Base-by-base conservation (phyloP, 805 yeast genomes). In the Clavispora santaluciae region DNA sequence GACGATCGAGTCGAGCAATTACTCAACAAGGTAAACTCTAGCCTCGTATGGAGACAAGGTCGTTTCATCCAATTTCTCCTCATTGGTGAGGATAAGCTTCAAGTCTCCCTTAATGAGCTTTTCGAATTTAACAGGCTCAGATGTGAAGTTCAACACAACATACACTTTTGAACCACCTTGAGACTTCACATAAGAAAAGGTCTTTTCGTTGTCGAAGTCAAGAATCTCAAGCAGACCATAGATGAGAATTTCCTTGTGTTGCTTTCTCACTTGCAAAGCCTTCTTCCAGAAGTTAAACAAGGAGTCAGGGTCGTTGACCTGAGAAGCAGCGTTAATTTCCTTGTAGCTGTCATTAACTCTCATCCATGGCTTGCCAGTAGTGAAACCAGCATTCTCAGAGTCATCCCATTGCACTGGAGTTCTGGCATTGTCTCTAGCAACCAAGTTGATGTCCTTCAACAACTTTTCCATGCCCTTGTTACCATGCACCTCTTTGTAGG, bases 361-460 rank as follows among this genome's bases (percentile, higher is more conserved):
- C 60, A 71, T 75, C 82, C 83, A 77, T 13, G 82, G 81, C 45
- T 59, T 61, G 33, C 54, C 69, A 5, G 65, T 57, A 18, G 78
- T 61, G 57, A 76, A 76, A 0, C 81, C 81, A 28, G 65, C 79
- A 45, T 71, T 45, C 12, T 49, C 60, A 1, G 66, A 48, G 39
- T 54, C 56, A 44, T 66, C 68, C 82, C 82, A 77, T 48, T 75
- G 81, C 45, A 77, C 72, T 15, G 82, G 82, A 16, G 79, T 66
- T 56, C 82, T 68, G 8, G 77, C 71, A 50, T 76, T 66, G 51
- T 76, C 82, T 53, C 82, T 64, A 11, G 78, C 72, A 16, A 68
- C 34, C 40, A 69, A 46, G 41, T 62, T 59, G 43, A 72, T 55
- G 25, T 48, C 56, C 38, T 64, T 64, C 57, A 43, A 43, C 38